A percentile compares a stretch with the other conserved stretches of the same genome.
Conservation (phyloP, 208 protist species). For the Acanthamoeba lugdunensis region DNA sequence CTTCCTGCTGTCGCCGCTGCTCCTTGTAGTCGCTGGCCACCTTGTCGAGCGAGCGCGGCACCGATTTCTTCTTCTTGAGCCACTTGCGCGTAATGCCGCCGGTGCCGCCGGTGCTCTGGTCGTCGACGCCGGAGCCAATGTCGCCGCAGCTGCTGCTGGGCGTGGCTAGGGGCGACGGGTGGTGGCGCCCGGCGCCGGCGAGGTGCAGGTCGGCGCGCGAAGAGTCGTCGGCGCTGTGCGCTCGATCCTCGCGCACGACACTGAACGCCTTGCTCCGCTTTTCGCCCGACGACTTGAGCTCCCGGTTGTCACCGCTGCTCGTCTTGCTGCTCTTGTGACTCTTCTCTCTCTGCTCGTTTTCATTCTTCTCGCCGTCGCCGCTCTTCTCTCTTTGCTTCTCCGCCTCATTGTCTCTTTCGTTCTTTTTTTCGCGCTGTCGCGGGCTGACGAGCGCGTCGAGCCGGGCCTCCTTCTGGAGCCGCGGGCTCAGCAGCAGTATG, state of each 20-base stretch:
- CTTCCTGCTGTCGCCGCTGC: background rate
- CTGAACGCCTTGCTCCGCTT: background rate
- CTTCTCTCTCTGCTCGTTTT: background rate
- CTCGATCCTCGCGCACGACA: background rate
- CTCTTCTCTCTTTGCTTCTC: background rate
- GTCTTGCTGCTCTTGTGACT: background rate
- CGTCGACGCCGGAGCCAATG: background rate
- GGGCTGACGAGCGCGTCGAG: background rate
- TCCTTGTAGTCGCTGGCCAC: conserved; percentile 53
- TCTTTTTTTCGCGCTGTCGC: conserved; percentile 4
- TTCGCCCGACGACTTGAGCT: conserved; percentile 13
- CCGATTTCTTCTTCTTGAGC: conserved; percentile 47
- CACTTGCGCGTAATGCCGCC: background rate
- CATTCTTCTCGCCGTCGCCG: background rate
- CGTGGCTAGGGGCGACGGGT: background rate
- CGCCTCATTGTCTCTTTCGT: background rate
- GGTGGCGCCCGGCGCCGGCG: background rate
- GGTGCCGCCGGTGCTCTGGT: background rate
- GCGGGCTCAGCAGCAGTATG: conserved; percentile 19
- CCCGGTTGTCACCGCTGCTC: background rate
- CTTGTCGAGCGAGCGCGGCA: conserved; percentile 5
- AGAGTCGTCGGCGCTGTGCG: background rate
- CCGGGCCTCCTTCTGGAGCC: background rate
- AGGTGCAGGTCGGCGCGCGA: background rate
- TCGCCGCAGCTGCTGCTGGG: background rate